Percentiles rank a stretch among this genome's conserved stretches.
Evolutionary conservation across 257 asterid genomes (phyloP).

Genomic region (Solanum boliviense): DNA sequence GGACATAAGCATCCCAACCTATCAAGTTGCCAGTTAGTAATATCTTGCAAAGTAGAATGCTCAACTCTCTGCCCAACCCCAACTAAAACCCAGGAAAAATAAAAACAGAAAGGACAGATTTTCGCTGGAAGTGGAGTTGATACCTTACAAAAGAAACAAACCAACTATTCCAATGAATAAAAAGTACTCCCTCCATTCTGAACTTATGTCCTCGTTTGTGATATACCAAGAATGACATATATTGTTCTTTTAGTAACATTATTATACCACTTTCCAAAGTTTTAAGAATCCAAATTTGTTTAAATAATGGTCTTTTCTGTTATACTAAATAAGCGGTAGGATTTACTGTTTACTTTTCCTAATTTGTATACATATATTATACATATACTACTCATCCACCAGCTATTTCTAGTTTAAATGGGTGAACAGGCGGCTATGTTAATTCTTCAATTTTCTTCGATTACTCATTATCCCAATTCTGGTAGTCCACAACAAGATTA

Average conservation of each 20-base stretch:
- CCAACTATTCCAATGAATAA: not conserved
- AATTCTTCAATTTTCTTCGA: not conserved
- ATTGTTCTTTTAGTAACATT: not conserved
- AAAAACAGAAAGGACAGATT: not conserved
- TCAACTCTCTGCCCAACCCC: not conserved
- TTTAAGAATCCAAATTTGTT: not conserved
- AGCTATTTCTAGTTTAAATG: not conserved
- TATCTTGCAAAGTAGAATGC: not conserved
- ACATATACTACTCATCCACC: not conserved
- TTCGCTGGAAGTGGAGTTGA: not conserved
- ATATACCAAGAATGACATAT: not conserved
- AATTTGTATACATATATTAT: not conserved
- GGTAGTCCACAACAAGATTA: not conserved
- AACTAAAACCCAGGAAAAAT: not conserved
- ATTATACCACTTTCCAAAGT: not conserved
- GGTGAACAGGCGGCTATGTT: not conserved
- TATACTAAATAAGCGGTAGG: not conserved
- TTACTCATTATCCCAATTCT: not conserved
- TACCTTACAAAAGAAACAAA: not conserved
- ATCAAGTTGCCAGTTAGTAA: not conserved
- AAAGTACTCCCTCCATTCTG: not conserved
- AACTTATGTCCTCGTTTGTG: not conserved
- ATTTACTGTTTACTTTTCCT: not conserved
- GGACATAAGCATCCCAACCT: not conserved
- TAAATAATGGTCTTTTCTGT: not conserved